These are phyloP conservation scores for Suillus plorans DNA, from an alignment of 768 basidiomycete genomes.

Conservation along the genomic window DNA sequence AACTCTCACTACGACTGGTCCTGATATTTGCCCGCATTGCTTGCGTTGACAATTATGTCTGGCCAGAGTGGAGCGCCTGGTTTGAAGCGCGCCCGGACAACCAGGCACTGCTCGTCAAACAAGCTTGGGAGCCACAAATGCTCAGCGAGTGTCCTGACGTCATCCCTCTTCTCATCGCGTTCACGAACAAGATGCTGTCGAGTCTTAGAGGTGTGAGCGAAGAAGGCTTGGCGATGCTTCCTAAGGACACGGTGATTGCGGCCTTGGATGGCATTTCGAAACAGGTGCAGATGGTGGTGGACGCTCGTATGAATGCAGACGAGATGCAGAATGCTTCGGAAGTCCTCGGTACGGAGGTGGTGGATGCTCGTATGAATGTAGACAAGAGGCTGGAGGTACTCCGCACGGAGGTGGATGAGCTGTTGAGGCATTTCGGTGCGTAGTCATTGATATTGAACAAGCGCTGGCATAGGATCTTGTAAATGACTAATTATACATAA, in stretches of 20 bases:
- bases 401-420: not conserved
- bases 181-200: conserved; percentile 1
- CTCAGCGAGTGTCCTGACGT: not conserved
- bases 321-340: not conserved
- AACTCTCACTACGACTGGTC: not conserved
- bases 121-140: not conserved
- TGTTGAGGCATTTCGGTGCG: not conserved
- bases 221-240: not conserved
- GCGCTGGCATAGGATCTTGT: not conserved
- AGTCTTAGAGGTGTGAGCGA: not conserved
- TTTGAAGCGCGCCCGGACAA: not conserved
- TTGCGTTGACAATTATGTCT: conserved; percentile 9
- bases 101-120: not conserved
- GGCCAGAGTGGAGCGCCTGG: not conserved
- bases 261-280: not conserved
- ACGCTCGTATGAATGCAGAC: not conserved
- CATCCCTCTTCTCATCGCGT: not conserved
- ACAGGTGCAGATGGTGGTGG: not conserved
- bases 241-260: not conserved
- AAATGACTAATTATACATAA: not conserved
- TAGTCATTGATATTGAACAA: not conserved
- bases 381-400: not conserved
- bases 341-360: not conserved
- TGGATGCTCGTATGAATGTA: not conserved
- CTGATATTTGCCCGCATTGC: not conserved